Evolutionary conservation across 768 basidiomycete species (phyloP).

Genomic region (Rhizopogon rudus): DNA sequence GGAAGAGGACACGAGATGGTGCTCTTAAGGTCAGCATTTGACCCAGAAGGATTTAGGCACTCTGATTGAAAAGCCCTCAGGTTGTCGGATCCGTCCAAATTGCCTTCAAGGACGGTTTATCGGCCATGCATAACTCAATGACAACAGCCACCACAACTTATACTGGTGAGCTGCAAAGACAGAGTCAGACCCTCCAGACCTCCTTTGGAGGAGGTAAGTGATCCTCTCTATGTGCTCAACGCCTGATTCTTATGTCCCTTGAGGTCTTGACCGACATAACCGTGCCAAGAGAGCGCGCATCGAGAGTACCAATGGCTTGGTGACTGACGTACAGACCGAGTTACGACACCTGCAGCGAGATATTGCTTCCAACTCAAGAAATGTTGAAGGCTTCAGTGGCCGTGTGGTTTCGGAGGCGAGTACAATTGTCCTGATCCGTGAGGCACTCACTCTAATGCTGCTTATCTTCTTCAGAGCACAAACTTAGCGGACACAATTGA

Average conservation of each 20-base stretch:
- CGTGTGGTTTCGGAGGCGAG: slow-evolving; percentile 51
- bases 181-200: slow-evolving; percentile 37
- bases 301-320: slow-evolving; percentile 50
- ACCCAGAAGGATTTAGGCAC: not conserved
- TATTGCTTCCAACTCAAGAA: slow-evolving; percentile 44
- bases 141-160: slow-evolving; percentile 45
- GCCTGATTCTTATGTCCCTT: not conserved
- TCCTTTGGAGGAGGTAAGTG: slow-evolving; percentile 28
- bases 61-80: slow-evolving; percentile 29
- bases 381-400: slow-evolving; percentile 37
- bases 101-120: slow-evolving; percentile 37
- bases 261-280: slow-evolving; percentile 58
- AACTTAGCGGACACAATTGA: slow-evolving; percentile 36
- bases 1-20: slow-evolving; percentile 51
- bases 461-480: slow-evolving; percentile 31
- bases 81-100: slow-evolving; percentile 33
- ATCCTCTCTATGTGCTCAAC: slow-evolving; percentile 4
- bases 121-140: slow-evolving; percentile 39
- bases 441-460: not conserved
- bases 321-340: slow-evolving; percentile 45
- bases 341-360: slow-evolving; percentile 47
- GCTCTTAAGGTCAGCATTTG: slow-evolving; percentile 46
- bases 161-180: slow-evolving; percentile 46
- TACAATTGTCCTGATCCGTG: not conserved
- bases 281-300: slow-evolving; percentile 65